Base-by-base conservation (phyloP, 306 rosid species). In the Malus sieversii region DNA sequence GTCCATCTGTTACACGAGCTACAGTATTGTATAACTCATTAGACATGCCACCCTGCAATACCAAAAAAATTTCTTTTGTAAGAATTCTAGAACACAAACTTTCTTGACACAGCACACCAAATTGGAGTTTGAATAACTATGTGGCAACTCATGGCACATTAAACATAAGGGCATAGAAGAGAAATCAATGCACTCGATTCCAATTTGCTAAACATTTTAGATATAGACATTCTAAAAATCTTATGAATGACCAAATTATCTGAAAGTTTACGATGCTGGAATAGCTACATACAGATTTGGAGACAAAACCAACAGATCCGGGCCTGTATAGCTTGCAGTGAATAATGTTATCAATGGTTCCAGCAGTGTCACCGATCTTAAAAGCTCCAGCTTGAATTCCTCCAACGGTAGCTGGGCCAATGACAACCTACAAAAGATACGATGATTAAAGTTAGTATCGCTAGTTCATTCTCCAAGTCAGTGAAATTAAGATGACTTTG, bases 311-410 rank as follows among this genome's bases (percentile, higher is more conserved):
- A 87, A 96, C 96, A 63, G 99, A 96, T 89, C 99, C 99, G 66
- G 99, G 99, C 86, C 99, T 96, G 92, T 92, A 92, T 67, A 96
- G 85, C 88, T 96, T 92, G 99, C 96, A 88, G 2, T 89, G 96
- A 81, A 92, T 86, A 64, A 92, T 88, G 82, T 96, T 96, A 78
- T 96, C 99, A 73, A 96, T 96, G 60, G 97, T 96, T 85, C 99
- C 99, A 62, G 99, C 99, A 52, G 98, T 96, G 85, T 96, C 99
- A 75, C 99, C 99, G 27, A 96, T 96, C 92, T 92, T 96, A 86
- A 96, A 96, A 75, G 99, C 99, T 58, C 98, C 99, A 8, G 98
- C 99, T 87, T 96, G 99, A 84, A 96, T 89, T 64, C 99, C 99
- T 80, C 99, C 99, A 78, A 96, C 98, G 29, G 99, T 96, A 52